Conservation (phyloP, 73 alveolate species). For the Stentor coeruleus region DNA sequence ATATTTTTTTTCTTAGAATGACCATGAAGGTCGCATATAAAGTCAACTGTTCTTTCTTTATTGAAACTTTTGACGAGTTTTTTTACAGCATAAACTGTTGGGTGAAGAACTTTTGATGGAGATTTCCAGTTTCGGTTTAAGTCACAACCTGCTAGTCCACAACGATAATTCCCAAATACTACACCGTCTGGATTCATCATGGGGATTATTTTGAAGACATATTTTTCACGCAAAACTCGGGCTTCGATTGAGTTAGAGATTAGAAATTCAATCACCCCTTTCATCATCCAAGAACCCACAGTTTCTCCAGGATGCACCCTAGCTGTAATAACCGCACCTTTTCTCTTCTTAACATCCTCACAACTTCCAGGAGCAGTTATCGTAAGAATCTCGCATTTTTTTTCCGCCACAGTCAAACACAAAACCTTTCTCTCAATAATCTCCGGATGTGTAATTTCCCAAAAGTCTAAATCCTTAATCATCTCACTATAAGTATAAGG, state of each 20-base stretch:
- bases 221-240: constrained; percentile 77
- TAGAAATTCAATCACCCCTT: constrained; percentile 84
- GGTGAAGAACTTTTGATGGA: constrained; percentile 95
- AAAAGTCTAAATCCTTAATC: constrained; percentile 27
- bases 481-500: constrained; percentile 92
- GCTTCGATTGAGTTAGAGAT: constrained; percentile 81
- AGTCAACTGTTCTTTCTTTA: constrained; percentile 91
- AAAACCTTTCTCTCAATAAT: constrained; percentile 52
- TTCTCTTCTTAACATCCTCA: constrained; percentile 52
- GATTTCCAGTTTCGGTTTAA: constrained; percentile 97
- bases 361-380: constrained; percentile 49
- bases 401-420: constrained; percentile 80
- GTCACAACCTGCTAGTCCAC: constrained; percentile 95
- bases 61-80: constrained; percentile 85
- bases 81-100: constrained; percentile 88
- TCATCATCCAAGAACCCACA: constrained; percentile 68
- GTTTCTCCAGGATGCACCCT: constrained; percentile 99
- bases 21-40: constrained; percentile 99
- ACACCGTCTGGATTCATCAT: constrained; percentile 99
- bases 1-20: constrained; percentile 86
- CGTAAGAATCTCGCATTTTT: constrained; percentile 31
- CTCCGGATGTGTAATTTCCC: constrained; percentile 34
- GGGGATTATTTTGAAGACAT: constrained; percentile 89
- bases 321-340: constrained; percentile 78
- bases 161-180: constrained; percentile 89